Conservation (phyloP, 441 rosid species). For the Aquilaria agallochum region DNA sequence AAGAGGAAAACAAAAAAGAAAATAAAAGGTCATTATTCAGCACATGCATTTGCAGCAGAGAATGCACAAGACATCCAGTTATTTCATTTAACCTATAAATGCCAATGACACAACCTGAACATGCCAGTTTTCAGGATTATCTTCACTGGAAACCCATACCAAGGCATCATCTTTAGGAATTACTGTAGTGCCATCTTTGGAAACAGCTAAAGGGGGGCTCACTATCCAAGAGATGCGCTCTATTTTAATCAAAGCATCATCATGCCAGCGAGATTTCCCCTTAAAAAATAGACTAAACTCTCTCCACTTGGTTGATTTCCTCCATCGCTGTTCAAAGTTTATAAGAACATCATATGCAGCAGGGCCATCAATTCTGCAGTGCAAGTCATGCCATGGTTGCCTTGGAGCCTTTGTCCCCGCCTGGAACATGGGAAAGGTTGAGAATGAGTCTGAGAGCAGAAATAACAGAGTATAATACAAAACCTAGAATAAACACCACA, state of each 20-base stretch:
- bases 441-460: not conserved
- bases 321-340: constrained; percentile 98
- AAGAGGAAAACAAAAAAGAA: not conserved
- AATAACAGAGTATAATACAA: constrained; percentile 4
- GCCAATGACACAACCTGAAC: constrained; percentile 60
- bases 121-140: constrained; percentile 83
- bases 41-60: not conserved
- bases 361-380: constrained; percentile 85
- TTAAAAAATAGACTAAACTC: constrained; percentile 56
- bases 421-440: constrained; percentile 24
- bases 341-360: constrained; percentile 94
- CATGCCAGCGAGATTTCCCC: constrained; percentile 60
- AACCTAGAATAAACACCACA: not conserved
- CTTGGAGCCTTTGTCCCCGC: constrained; percentile 74
- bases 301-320: constrained; percentile 67
- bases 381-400: constrained; percentile 97
- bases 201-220: constrained; percentile 44
- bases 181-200: constrained; percentile 36
- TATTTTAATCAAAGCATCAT: constrained; percentile 74
- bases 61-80: not conserved
- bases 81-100: constrained; percentile 10
- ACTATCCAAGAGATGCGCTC: constrained; percentile 90
- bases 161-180: constrained; percentile 63
- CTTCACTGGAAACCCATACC: constrained; percentile 48
- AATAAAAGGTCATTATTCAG: not conserved